These are phyloP conservation scores for Epichloe sp. DNA, from an alignment of 2,329 filamentous ascomycete genomes.

Conservation along the genomic window DNA sequence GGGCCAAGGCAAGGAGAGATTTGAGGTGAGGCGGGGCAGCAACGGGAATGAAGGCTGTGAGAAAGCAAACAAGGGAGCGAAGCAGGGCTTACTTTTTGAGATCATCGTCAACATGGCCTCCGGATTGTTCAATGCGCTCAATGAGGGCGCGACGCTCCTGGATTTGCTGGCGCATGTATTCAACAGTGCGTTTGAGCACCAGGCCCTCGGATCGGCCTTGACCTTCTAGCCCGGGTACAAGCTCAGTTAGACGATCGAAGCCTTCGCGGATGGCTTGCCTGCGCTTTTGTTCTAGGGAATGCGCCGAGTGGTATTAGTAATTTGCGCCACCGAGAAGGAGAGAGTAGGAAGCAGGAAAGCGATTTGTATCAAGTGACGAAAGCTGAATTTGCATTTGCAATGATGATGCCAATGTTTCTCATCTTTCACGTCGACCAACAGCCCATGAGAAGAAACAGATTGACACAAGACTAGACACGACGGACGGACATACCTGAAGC, in stretches of 20 bases:
- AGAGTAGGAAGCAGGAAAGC: not conserved
- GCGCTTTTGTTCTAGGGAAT: slow-evolving; percentile 28
- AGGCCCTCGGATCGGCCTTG: slow-evolving; percentile 75
- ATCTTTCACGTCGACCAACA: not conserved
- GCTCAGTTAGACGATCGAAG: slow-evolving; percentile 66
- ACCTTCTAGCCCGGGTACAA: slow-evolving; percentile 72
- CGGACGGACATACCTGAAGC: slow-evolving; percentile 29
- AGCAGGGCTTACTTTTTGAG: slow-evolving; percentile 25
- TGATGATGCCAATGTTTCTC: not conserved
- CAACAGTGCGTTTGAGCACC: slow-evolving; percentile 61
- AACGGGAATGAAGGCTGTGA: not conserved
- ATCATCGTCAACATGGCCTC: slow-evolving; percentile 40
- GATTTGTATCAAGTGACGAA: not conserved
- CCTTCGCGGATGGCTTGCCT: slow-evolving; percentile 61
- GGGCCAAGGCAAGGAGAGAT: not conserved
- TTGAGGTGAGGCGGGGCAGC: not conserved
- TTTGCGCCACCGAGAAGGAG: not conserved
- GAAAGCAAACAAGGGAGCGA: not conserved
- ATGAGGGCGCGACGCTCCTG: slow-evolving; percentile 45
- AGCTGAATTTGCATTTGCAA: not conserved
- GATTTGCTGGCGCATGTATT: slow-evolving; percentile 49
- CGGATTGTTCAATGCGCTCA: slow-evolving; percentile 42
- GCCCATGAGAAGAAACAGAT: not conserved
- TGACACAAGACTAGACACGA: not conserved
- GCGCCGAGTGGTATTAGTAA: not conserved